Evolutionary conservation across 2,329 filamentous ascomycete genomes (phyloP).

Genomic region (Arthrobotrys sinensis): DNA sequence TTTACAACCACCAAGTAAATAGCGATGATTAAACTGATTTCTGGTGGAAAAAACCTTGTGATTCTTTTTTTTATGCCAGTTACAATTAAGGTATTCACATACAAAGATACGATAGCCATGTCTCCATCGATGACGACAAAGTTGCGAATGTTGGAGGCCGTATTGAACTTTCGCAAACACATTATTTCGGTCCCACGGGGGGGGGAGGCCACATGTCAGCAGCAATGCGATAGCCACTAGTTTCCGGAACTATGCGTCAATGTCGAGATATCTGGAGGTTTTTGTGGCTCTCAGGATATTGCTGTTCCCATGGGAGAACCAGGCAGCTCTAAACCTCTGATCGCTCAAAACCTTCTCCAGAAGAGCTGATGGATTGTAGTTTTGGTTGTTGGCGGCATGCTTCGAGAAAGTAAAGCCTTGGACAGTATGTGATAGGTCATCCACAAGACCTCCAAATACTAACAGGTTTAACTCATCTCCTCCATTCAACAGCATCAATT

Average conservation of each 20-base stretch:
- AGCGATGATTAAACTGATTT: background rate
- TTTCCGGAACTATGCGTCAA: background rate
- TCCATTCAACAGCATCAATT: too few relatives aligned
- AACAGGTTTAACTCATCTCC: too few relatives aligned
- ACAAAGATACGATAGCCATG: background rate
- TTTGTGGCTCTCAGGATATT: background rate
- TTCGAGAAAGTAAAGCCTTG: background rate
- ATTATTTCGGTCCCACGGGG: slow-evolving; percentile 13
- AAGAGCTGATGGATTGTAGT: background rate
- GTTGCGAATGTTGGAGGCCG: background rate
- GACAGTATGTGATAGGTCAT: too few relatives aligned
- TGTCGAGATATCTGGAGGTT: background rate
- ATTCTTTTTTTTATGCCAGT: slow-evolving; percentile 1
- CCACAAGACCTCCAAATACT: too few relatives aligned
- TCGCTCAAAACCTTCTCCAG: background rate
- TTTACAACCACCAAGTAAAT: background rate
- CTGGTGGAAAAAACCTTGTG: background rate
- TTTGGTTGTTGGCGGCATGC: background rate
- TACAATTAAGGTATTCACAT: slow-evolving; percentile 1
- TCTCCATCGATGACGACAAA: slow-evolving; percentile 16
- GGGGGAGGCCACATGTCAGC: background rate
- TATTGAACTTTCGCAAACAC: background rate
- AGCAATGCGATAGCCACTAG: background rate
- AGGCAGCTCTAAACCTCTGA: background rate
- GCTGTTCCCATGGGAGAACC: background rate